Base-by-base conservation (phyloP, 352 stramenopile genomes). In the Phytophthora pini region DNA sequence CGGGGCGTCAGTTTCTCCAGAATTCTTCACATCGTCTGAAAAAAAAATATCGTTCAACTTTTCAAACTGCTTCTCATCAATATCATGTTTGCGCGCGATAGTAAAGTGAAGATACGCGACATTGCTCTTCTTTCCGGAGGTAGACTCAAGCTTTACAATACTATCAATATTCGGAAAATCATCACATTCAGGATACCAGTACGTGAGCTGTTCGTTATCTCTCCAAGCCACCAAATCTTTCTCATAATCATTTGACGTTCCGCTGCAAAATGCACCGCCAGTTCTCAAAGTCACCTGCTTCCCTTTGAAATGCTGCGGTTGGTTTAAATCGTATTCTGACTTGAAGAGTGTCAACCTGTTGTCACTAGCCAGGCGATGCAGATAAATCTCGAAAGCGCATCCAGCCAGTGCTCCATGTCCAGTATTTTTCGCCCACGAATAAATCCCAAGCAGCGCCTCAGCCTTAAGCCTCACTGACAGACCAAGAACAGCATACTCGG, bases 341-440 rank as follows among this genome's bases (percentile, higher is more conserved):
- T 55, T 20, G n/a, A 43, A 47, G 9, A 66, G 48, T n/a, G 40
- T 32, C n/a, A 66, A 55, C 13, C 5, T 47, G 20, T 66, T 66
- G 31, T 60, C 58, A 11, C 3, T 15, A 49, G 58, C 58, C 8
- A 66, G 15, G 22, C 58, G 58, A 29, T 20, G 48, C 10, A 44
- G 43, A 34, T 49, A 49, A 7, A 31, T 31, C 43, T 49, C 43
- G 43, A 49, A 49, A 32, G 29, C 43, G 12, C 13, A 32, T 22
- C 43, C 43, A 49, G 43, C 43, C 20, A 49, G 22, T 17, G 43
- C n/a, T 22, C 22, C 43, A 49, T 13, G 7, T 31, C 43, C 43
- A 49, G 43, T 22, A 6, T 9, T 31, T 32, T 31, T 11, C 11
- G 43, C 43, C 43, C 43, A 49, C 11, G 7, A n/a, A 31, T 32